Evolutionary conservation across 306 rosid species (phyloP), one percentile per base, ranked within the genome.

Genomic region (Fragaria iinumae): DNA sequence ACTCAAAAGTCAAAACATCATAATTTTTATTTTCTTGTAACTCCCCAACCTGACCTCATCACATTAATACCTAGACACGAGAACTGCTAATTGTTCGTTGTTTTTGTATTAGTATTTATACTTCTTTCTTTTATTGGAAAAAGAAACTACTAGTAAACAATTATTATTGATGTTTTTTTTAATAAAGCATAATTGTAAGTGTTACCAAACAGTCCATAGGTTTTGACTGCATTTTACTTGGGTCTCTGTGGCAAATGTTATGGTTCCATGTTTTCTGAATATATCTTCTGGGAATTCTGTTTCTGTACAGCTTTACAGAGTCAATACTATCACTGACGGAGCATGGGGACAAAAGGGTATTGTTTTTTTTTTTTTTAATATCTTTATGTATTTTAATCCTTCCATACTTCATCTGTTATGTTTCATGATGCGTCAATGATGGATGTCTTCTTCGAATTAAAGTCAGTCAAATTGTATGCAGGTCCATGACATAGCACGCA

Each of bases 401-500:
- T 6, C 20, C 18, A 2, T 73, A 21, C 20, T 23, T 21, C 5
- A 1, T 60, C 36, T 60, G 34, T 60, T 1, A 27, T 4, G 67
- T 60, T 5, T 66, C 9, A 29, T 57, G 8, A 36, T 27, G 10
- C 57, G 27, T 57, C 8, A 4, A 68, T 50, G n/a, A 47, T 27
- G 69, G 16, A 68, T 66, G 73, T 67, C 43, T 78, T 56, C 59
- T 79, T 63, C 59, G 48, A 60, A 55, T 63, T 72, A 77, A 43
- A 60, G 72, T 80, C 59, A 13, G 62, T 79, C 75, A 43, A 43
- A 50, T 81, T 50, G 83, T 63, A 52, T 86, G 41, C 85, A 96
- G 99, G 99, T 93, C 69, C 99, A 96, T 89, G 97, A 93, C 87
- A 93, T 93, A 82, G 99, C 98, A 59, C 90, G 99, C 70, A 93